Conservation (phyloP, 2,329 filamentous ascomycete species). For the Neurospora crassa region DNA sequence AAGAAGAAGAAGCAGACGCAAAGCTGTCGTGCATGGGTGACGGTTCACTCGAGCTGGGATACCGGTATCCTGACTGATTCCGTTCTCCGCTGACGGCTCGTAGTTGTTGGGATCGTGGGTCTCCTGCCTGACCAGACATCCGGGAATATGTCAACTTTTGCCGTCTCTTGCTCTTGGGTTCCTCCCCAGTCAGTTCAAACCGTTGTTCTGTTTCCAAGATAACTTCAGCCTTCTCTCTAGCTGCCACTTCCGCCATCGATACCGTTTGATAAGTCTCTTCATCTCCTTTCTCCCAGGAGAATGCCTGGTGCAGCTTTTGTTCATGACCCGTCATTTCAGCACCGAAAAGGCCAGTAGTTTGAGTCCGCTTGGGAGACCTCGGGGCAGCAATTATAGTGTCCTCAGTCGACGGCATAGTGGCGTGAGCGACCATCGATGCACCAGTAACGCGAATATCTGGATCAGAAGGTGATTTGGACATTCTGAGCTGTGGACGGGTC, state of each 20-base stretch:
- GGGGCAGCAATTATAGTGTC: conserved; percentile 7
- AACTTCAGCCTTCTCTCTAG: background rate
- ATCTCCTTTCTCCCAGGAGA: background rate
- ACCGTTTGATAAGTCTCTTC: background rate
- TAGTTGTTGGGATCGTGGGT: background rate
- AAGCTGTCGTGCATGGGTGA: background rate
- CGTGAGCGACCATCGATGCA: background rate
- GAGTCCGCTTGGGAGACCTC: conserved; percentile 10
- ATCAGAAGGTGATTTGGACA: conserved; percentile 4
- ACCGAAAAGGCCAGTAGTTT: background rate
- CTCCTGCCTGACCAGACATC: background rate
- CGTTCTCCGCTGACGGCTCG: background rate
- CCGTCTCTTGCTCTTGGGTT: conserved; percentile 1
- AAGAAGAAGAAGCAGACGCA: background rate
- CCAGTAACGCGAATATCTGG: background rate
- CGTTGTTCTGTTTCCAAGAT: background rate
- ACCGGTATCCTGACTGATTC: background rate
- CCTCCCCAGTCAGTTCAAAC: background rate
- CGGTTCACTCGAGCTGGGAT: background rate
- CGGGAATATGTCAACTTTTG: background rate
- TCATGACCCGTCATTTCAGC: background rate
- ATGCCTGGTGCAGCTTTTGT: background rate
- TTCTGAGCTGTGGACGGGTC: background rate
- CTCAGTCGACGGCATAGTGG: background rate
- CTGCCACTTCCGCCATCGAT: background rate